These are phyloP conservation scores for Blastomyces parvus DNA, from an alignment of 2,329 filamentous ascomycete genomes.

Conservation along the genomic window DNA sequence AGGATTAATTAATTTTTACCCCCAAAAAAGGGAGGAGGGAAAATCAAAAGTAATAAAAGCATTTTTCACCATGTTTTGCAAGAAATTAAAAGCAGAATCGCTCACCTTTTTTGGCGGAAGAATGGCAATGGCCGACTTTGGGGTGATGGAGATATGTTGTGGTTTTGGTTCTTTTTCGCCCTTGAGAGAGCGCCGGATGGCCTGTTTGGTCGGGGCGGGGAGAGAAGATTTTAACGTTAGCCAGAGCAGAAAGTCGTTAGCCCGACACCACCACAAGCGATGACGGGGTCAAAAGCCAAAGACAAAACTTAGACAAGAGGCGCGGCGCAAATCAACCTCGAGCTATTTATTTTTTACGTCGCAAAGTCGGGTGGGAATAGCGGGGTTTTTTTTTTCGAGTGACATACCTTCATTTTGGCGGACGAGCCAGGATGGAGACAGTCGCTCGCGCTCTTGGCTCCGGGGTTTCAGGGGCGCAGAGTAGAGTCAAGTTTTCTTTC, in stretches of 20 bases:
- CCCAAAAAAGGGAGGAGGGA: too few species aligned
- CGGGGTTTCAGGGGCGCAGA: background rate
- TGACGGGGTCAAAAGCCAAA: background rate
- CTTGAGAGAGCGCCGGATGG: constrained; percentile 80
- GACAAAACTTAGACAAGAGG: background rate
- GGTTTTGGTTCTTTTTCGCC: constrained; percentile 67
- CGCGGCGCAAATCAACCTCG: background rate
- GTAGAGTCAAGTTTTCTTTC: background rate
- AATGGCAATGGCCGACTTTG: constrained; percentile 80
- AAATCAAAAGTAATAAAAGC: too few species aligned
- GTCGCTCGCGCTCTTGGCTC: background rate
- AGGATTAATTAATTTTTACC: background rate
- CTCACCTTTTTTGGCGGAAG: constrained; percentile 85
- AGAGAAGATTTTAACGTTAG: background rate
- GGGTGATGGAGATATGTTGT: constrained; percentile 64
- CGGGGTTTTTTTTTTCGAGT: background rate
- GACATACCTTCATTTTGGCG: constrained; percentile 20
- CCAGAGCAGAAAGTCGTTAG: background rate
- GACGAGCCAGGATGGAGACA: constrained; percentile 10
- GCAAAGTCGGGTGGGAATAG: background rate
- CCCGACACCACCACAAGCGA: background rate
- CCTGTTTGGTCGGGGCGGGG: constrained; percentile 48
- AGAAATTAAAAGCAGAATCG: constrained; percentile 15
- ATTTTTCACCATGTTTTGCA: constrained; percentile 2
- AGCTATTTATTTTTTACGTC: background rate